Evolutionary conservation across 352 stramenopile genomes (phyloP).

Genomic region (Pythium phragmiticola): DNA sequence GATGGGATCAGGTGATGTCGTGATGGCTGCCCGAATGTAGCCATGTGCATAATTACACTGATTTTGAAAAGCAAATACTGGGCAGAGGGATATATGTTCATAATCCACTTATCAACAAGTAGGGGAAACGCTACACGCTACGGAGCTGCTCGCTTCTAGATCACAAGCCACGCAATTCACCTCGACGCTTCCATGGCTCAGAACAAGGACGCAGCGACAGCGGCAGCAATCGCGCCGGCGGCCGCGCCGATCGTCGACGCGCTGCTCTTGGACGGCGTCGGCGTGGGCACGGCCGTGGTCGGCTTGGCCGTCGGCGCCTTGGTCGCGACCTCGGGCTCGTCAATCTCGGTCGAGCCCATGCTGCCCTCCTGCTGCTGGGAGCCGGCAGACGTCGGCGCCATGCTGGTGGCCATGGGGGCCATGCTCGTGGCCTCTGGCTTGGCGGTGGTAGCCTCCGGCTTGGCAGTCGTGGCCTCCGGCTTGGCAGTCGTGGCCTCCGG

Average conservation of each 20-base stretch:
- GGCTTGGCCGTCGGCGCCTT: background rate
- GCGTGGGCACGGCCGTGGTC: background rate
- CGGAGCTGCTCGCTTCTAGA: background rate
- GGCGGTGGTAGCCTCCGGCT: conserved; percentile 1
- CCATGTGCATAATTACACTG: too few species aligned
- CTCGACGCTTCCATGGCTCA: background rate
- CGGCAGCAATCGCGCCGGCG: conserved; percentile 7
- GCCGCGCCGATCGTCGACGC: conserved; percentile 2
- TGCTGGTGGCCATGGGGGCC: background rate
- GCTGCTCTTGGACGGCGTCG: conserved; percentile 2
- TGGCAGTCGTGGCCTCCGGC: background rate
- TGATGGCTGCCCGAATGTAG: too few species aligned
- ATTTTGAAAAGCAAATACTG: too few species aligned
- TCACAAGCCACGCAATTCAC: background rate
- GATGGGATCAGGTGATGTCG: too few species aligned
- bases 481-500: background rate
- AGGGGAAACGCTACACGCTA: too few species aligned
- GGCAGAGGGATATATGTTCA: too few species aligned
- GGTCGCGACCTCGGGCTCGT: background rate
- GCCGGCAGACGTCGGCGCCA: background rate
- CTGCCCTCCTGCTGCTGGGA: background rate
- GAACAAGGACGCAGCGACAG: conserved; percentile 19
- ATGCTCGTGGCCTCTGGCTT: background rate
- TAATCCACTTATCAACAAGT: too few species aligned
- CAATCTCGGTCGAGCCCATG: background rate